phyloP scores from a whole-genome alignment of 805 yeast species.

The Spathaspora gorwiae region DNA sequence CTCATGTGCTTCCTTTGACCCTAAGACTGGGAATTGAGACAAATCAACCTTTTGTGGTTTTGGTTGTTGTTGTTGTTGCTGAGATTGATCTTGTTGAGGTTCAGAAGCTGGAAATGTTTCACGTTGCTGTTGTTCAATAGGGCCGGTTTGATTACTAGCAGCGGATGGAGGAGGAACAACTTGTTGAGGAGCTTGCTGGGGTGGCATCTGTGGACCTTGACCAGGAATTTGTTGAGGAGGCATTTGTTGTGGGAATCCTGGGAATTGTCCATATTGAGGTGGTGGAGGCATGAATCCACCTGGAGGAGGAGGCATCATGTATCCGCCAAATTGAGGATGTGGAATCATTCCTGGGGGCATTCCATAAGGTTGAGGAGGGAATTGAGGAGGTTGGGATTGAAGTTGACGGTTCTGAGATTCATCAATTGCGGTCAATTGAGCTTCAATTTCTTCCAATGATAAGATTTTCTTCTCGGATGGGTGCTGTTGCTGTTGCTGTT shows the following conservation, averaged over 20 bases:
- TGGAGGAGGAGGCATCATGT: slow-evolving; percentile 44
- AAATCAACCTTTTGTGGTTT: slow-evolving; percentile 23
- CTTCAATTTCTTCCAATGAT: slow-evolving; percentile 82
- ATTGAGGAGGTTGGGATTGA: slow-evolving; percentile 13
- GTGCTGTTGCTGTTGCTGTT: slow-evolving; percentile 9
- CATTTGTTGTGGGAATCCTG: slow-evolving; percentile 21
- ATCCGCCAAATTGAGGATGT: slow-evolving; percentile 31
- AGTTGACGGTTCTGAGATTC: slow-evolving; percentile 12
- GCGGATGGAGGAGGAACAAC: slow-evolving; percentile 1
- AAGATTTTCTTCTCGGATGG: slow-evolving; percentile 43
- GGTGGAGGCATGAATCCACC: slow-evolving; percentile 30
- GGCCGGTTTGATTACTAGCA: neutral
- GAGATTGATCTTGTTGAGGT: slow-evolving; percentile 2
- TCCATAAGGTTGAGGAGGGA: slow-evolving; percentile 31
- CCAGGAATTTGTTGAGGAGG: slow-evolving; percentile 9
- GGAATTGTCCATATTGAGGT: slow-evolving; percentile 29
- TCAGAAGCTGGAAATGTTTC: neutral
- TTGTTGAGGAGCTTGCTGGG: slow-evolving; percentile 6
- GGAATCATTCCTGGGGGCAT: slow-evolving; percentile 28
- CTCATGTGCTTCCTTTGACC: slow-evolving; percentile 34
- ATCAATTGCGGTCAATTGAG: slow-evolving; percentile 56
- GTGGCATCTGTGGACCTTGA: slow-evolving; percentile 8
- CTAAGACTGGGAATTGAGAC: slow-evolving; percentile 54
- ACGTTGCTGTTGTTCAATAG: slow-evolving; percentile 5
- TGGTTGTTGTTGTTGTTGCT: slow-evolving; percentile 1